Percentiles rank a stretch among this genome's conserved stretches.
phyloP scores from a whole-genome alignment of 176 grass and related monocot species.

The Carex myosuroides region DNA sequence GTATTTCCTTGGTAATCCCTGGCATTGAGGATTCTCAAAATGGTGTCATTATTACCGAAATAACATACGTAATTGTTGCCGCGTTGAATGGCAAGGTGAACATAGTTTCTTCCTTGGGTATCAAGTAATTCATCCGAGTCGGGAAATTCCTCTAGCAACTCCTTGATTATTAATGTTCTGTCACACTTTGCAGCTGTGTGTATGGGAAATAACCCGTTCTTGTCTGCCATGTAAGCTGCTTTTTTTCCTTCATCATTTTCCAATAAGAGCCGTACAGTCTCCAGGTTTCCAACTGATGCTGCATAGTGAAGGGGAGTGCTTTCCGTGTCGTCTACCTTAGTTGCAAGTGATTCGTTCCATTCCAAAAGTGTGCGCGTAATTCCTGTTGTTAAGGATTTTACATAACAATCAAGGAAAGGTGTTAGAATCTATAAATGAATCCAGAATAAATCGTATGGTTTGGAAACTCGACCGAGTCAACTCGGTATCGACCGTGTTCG shows the following conservation, averaged over 20 bases:
- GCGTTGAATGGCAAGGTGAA: slow-evolving; percentile 46
- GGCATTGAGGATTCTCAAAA: slow-evolving; percentile 48
- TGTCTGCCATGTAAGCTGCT: slow-evolving; percentile 36
- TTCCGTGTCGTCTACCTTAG: slow-evolving; percentile 34
- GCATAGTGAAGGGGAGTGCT: slow-evolving; percentile 73
- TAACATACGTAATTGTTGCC: slow-evolving; percentile 26
- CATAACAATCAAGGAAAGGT: neutral
- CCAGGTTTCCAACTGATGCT: slow-evolving; percentile 36
- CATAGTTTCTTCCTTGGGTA: slow-evolving; percentile 55
- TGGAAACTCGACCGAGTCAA: too few relatives aligned
- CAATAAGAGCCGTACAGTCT: slow-evolving; percentile 39
- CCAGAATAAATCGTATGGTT: neutral
- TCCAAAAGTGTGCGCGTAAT: slow-evolving; percentile 42
- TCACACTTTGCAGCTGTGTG: slow-evolving; percentile 65
- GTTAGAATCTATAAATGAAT: neutral
- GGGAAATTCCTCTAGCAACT: slow-evolving; percentile 48
- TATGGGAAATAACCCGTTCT: slow-evolving; percentile 46
- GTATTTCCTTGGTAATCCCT: slow-evolving; percentile 73
- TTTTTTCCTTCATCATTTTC: neutral
- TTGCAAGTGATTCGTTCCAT: slow-evolving; percentile 30
- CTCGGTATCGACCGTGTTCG: too few relatives aligned
- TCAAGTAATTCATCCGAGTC: slow-evolving; percentile 66
- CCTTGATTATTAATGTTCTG: slow-evolving; percentile 28
- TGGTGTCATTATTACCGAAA: slow-evolving; percentile 5
- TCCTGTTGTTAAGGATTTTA: slow-evolving; percentile 26